Evolutionary conservation across 2,329 filamentous ascomycete genomes (phyloP), one percentile per base, ranked within the genome.

Genomic region (Grosmannia penicillata): DNA sequence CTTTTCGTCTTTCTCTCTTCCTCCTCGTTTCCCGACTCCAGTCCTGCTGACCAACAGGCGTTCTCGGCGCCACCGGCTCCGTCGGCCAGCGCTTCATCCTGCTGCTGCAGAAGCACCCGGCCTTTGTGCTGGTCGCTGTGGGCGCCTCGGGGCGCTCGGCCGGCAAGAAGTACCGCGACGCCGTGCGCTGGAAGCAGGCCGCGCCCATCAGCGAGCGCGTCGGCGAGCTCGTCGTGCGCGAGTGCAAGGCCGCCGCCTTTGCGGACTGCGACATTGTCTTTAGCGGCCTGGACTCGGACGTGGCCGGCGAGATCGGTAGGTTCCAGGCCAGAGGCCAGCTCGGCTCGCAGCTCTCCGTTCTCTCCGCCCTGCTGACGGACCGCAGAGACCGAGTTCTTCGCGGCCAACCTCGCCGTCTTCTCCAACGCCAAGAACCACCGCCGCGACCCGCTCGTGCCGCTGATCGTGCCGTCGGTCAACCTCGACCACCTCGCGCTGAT

Each of bases 401-500:
- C 80, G 55, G 79, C 85, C 44, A 78, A 94, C 53, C 75, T 95
- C 37, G 77, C 84, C 52, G 82, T 95, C 56, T 96, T 98, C 67
- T 94, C 86, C 52, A 98, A 96, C 60, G 87, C 91, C 37, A 95
- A 95, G 63, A 96, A 95, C 72, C 85, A 94, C 70, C 82, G 91
- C 51, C 80, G 80, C 56, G 79, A 94, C 56, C 85, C 86, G 17
- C 68, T 89, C 35, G 86, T 95, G 3, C 91, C 91, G 10, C 77
- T 96, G 53, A 82, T 96, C 47, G 87, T 96, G 8, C 91, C 91
- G 2, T 94, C 86, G 17, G 87, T 96, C 58, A 96, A 96, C 66
- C 76, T 93, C 11, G 62, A 74, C 31, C 89, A 96, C 60, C 72
- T 95, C 51, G 74, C 81, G 53, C 70, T 95, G 44, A 89, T 96